Base-by-base conservation (phyloP, 2,329 filamentous ascomycete species). In the Pyrenophora tritici-repentis region DNA sequence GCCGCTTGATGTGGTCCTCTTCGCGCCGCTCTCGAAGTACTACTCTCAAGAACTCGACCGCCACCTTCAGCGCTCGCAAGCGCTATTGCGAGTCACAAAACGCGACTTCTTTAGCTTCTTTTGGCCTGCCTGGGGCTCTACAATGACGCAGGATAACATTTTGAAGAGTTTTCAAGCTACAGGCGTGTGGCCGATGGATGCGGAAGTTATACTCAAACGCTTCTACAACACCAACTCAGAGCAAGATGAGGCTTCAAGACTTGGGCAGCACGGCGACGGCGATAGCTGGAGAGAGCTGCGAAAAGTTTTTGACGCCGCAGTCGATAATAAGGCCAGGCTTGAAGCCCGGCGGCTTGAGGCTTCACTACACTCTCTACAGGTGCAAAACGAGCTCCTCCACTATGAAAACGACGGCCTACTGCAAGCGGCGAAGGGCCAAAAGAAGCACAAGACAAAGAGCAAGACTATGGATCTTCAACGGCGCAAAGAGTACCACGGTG, bases 101-200 rank as follows among this genome's bases (percentile, higher is more conserved):
- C 9, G 16, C 14, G 14, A 22, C 24, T 45, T 45, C 16, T 45
- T 45, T 47, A 14, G 5, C 2, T 16, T 16, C 35, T 46, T 46
- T 34, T 40, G 17, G 36, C 7, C 36, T 1, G 26, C 36, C 2
- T 47, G 13, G 36, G 14, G 26, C 24, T 33, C 16, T 40, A 32
- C 5, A 34, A 47, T 40, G 10, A 47, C 4, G 35, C 8, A 3
- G 12, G 43, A 47, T 7, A 12, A 13, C 12, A 40, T 47, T 1
- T 13, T 6, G n/a, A 47, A 40, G 43, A 47, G 43, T 47, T 40
- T 47, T 40, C 3, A 47, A 33, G n/a, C n/a, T n/a, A n/a, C n/a
- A n/a, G n/a, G n/a, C n/a, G n/a, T n/a, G n/a, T n/a, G n/a, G n/a
- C n/a, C n/a, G n/a, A n/a, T n/a, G n/a, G n/a, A n/a, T n/a, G n/a